Base-by-base conservation (phyloP, 371 early-diverging fungal genomes). In the Mucor irregularis region DNA sequence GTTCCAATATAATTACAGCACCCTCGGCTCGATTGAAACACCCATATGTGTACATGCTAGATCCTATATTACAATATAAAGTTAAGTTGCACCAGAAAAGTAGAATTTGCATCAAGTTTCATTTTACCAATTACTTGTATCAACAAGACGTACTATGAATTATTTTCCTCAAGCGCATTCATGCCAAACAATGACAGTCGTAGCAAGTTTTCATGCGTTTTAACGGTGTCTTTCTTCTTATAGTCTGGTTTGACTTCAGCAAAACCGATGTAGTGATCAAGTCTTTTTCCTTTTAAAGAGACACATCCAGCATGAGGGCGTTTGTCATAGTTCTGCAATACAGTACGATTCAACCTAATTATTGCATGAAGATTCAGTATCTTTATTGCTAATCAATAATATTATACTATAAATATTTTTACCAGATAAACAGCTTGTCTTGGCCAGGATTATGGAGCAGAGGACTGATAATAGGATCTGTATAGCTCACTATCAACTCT, bases 401-500 rank as follows among this genome's bases (percentile, higher is more conserved):
- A 50, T 51, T 58, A 50, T 57, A 57, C 40, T 43, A 49, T 57
- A 57, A 57, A 57, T 57, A 49, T 58, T 50, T 44, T 58, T 51
- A 58, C 58, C 58, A 58, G 39, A 50, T 58, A 51, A 57, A 58
- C 51, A 51, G 28, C 51, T 58, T 58, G 43, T 37, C 51, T 51
- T 58, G 45, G 46, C 51, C 58, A 58, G 58, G 46, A 49, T 58
- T 51, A 58, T 57, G 49, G 50, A 58, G 43, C 45, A 51, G 37
- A 56, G 58, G 46, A 58, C 50, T 58, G 51, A 51, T 26, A 45
- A 58, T 58, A 58, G 58, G 58, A 58, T 57, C 57, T 44, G 22
- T 35, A 58, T 45, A 51, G 58, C 29, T 58, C 51, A 58, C 58
- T 58, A 58, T 58, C 51, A 58, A 58, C 46, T 50, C 51, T 58